Base-by-base conservation (phyloP, 192 early-diverging fungal species). In the Backusella tuberculispora region DNA sequence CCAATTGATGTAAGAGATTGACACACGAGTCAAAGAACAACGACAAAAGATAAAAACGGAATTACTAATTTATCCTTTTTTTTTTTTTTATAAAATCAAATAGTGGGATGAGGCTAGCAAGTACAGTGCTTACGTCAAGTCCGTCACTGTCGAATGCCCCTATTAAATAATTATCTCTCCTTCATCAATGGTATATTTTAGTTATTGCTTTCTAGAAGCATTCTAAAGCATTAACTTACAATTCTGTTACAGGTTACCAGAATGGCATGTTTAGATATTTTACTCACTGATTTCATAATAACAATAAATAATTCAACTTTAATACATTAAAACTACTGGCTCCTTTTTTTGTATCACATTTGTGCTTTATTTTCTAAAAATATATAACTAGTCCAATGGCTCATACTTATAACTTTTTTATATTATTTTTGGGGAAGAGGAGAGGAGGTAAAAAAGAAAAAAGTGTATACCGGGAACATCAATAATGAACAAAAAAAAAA, bases 1-100 rank as follows among this genome's bases (percentile, higher is more conserved):
- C 76, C 69, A 19, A 72, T 77, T 19, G 24, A 77, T n/a, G 73
- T 74, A 74, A 74, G 73, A 53, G 26, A 60, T 60, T 60, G 13
- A 60, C n/a, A 24, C 53, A 60, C 53, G 53, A 60, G 53, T 26
- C 53, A 24, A 34, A 60, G 53, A 60, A 26, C 3, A 60, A 26
- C 10, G 21, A 60, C 24, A 60, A 26, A 53, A 34, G 1, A 34
- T 34, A 34, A 34, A 19, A 21, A 2, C 21, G n/a, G 9, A 26
- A 24, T 21, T 26, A 60, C 53, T 60, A 24, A 60, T 21, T 60
- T 10, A 12, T 50, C 5, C 47, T n/a, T 50, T n/a, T 19, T n/a
- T n/a, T 48, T 48, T 48, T 56, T 24, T 60, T 60, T 5, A 24
- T 26, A 50, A 50, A 50, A 60, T 21, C 0, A 43, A 6, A 60